Evolutionary conservation across 2,329 filamentous ascomycete genomes (phyloP).

Genomic region (Sporothrix sp.): DNA sequence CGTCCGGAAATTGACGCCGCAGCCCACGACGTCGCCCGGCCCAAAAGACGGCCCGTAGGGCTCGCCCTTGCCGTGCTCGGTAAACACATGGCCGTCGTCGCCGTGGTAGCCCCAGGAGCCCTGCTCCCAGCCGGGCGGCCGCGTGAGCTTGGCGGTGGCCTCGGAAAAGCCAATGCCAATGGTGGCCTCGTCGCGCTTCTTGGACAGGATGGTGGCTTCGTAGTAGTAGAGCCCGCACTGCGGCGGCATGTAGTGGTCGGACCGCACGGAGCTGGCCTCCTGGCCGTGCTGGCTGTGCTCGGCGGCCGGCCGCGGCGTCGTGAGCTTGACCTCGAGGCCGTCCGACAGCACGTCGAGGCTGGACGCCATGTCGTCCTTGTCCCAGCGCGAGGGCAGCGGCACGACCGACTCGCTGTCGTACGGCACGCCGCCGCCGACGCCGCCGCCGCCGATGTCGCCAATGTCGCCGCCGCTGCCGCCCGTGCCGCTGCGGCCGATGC

Average conservation of each 20-base stretch:
- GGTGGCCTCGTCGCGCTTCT: constrained; percentile 47
- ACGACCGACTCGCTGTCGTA: constrained; percentile 51
- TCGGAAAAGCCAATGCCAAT: constrained; percentile 55
- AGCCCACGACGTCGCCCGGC: constrained; percentile 50
- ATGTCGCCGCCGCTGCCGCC: not conserved
- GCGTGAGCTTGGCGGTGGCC: constrained; percentile 41
- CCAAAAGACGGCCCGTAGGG: constrained; percentile 48
- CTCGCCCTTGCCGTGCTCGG: constrained; percentile 46
- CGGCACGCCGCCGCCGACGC: constrained; percentile 13
- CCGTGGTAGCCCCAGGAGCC: constrained; percentile 62
- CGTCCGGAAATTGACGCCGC: constrained; percentile 55
- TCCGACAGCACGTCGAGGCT: constrained; percentile 66
- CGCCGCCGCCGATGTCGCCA: not conserved
- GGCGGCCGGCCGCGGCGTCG: constrained; percentile 29
- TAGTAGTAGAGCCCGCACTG: constrained; percentile 94
- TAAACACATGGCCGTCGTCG: constrained; percentile 55
- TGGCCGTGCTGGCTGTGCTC: constrained; percentile 45
- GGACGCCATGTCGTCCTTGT: constrained; percentile 61
- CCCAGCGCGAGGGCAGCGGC: constrained; percentile 76
- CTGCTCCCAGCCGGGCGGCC: constrained; percentile 57
- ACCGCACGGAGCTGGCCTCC: constrained; percentile 73
- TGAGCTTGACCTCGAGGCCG: constrained; percentile 61
- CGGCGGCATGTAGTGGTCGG: constrained; percentile 76
- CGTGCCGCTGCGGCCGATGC: not conserved
- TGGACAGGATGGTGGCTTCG: constrained; percentile 51